phyloP scores from a whole-genome alignment of 257 asterid genomes.

The Orobanche coerulescens region DNA sequence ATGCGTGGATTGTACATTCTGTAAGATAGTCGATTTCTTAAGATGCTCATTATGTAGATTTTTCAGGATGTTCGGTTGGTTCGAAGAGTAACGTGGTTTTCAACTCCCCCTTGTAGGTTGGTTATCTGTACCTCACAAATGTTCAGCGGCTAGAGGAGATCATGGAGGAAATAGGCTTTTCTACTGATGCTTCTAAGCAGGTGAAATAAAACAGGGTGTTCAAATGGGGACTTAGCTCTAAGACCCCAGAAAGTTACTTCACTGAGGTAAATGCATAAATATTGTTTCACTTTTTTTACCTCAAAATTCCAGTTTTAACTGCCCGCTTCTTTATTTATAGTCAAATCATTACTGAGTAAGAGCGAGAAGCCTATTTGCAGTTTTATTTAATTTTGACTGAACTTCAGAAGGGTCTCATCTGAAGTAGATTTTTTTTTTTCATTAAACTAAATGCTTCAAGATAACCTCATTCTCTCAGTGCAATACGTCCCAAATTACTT shows the following conservation, averaged over 20 bases:
- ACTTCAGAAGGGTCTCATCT: not conserved
- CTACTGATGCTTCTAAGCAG: slow-evolving; percentile 40
- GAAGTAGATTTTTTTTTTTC: not conserved
- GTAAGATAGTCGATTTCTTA: not conserved
- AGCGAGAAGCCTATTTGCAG: not conserved
- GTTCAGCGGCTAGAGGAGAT: slow-evolving; percentile 63
- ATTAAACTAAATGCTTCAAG: not conserved
- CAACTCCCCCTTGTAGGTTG: slow-evolving; percentile 45
- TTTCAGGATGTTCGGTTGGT: not conserved
- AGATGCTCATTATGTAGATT: not conserved
- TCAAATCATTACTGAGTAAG: not conserved
- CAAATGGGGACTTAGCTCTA: not conserved
- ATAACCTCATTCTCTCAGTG: not conserved
- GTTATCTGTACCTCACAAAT: slow-evolving; percentile 82
- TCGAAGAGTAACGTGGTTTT: not conserved
- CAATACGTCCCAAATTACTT: not conserved
- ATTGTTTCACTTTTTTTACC: not conserved
- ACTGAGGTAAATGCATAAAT: slow-evolving; percentile 10
- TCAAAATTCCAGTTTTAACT: not conserved
- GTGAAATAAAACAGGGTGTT: slow-evolving; percentile 25
- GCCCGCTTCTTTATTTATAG: not conserved
- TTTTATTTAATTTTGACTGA: not conserved
- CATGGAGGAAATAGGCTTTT: slow-evolving; percentile 81
- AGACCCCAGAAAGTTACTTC: slow-evolving; percentile 11
- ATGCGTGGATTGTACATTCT: not conserved